Evolutionary conservation across 1,284 basidiomycete species (phyloP).

Genomic region (Cystobasidium pallidum): DNA sequence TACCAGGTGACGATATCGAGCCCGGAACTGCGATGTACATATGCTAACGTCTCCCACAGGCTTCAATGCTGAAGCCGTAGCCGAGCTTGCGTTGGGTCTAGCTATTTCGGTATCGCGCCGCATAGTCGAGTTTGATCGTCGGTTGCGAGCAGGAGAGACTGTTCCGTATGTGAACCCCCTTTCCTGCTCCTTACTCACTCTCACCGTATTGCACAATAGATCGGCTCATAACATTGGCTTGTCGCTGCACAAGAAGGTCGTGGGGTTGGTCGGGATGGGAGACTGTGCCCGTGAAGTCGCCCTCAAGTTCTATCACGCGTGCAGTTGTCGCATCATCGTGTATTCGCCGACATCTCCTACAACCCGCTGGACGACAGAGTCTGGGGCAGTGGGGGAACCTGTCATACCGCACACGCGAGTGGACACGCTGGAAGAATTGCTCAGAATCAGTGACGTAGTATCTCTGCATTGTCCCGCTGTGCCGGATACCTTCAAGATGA

Average conservation of each 20-base stretch:
- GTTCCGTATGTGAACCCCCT: slow-evolving; percentile 20
- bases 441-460: slow-evolving; percentile 84
- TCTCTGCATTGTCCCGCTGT: slow-evolving; percentile 95
- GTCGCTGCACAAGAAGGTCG: slow-evolving; percentile 53
- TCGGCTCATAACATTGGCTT: slow-evolving; percentile 50
- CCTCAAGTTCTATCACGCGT: slow-evolving; percentile 55
- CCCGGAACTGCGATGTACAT: not conserved
- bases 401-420: slow-evolving; percentile 48
- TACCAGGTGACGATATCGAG: slow-evolving; percentile 46
- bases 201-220: not conserved
- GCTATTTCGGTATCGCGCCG: slow-evolving; percentile 44
- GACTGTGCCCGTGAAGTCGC: slow-evolving; percentile 56
- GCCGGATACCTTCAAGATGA: slow-evolving; percentile 94
- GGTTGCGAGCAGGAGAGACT: slow-evolving; percentile 43
- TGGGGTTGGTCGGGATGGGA: slow-evolving; percentile 60
- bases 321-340: slow-evolving; percentile 55
- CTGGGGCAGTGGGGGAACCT: slow-evolving; percentile 45
- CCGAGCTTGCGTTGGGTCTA: slow-evolving; percentile 49
- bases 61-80: slow-evolving; percentile 51
- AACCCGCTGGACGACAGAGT: slow-evolving; percentile 53
- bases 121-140: slow-evolving; percentile 44
- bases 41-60: slow-evolving; percentile 36
- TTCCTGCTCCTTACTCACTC: not conserved
- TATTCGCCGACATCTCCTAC: slow-evolving; percentile 57
- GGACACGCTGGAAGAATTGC: slow-evolving; percentile 58